Evolutionary conservation across 2,329 filamentous ascomycete genomes (phyloP).

Genomic region (Cladosporium sp.): DNA sequence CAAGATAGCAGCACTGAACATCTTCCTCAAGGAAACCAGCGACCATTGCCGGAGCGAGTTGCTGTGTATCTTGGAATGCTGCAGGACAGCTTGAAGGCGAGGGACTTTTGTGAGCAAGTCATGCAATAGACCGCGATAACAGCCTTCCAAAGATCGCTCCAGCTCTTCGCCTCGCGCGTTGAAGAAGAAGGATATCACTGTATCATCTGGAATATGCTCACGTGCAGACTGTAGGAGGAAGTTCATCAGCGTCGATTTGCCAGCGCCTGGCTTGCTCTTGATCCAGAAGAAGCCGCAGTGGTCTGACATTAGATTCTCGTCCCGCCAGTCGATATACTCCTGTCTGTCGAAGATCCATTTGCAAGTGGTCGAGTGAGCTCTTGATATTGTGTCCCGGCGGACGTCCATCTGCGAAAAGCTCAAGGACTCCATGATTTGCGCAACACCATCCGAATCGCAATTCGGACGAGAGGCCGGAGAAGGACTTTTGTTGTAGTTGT

Average conservation of each 20-base stretch:
- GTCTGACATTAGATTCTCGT: neutral
- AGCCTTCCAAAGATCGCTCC: constrained; percentile 40
- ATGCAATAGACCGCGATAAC: constrained; percentile 49
- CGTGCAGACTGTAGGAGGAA: constrained; percentile 7
- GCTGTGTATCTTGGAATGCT: constrained; percentile 14
- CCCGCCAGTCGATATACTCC: constrained; percentile 3
- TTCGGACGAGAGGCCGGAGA: no score
- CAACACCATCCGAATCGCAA: no score
- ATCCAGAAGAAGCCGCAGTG: constrained; percentile 36
- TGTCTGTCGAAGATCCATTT: constrained; percentile 4
- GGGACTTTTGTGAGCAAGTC: constrained; percentile 41
- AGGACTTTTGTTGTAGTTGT: no score
- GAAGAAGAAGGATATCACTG: constrained; percentile 47
- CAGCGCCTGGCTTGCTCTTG: constrained; percentile 38
- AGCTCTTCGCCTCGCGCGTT: constrained; percentile 42
- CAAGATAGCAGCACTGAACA: neutral
- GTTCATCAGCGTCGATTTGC: constrained; percentile 39
- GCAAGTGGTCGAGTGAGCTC: neutral
- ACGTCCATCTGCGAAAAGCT: neutral
- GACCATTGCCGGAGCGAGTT: neutral
- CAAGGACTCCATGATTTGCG: neutral
- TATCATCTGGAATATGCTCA: constrained; percentile 2
- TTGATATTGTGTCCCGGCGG: neutral
- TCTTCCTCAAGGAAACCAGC: neutral
- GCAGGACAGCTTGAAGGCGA: constrained; percentile 34